These are phyloP conservation scores for Malassezia vespertilionis DNA, from an alignment of 1,284 basidiomycete genomes.

Conservation along the genomic window DNA sequence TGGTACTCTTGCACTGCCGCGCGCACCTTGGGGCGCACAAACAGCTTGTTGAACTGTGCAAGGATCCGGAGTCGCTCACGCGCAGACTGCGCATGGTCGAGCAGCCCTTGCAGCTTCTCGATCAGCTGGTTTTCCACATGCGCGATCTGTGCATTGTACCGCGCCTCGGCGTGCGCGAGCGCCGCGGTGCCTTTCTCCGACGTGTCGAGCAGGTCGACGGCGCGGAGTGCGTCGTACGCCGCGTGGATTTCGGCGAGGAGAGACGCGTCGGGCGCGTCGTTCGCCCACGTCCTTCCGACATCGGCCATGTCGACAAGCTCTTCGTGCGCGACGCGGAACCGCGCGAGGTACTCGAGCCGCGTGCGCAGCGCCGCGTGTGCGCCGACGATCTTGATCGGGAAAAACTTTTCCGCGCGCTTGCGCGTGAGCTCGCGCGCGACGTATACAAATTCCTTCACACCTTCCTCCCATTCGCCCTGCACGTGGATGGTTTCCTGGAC, in stretches of 20 bases:
- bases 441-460: conserved; percentile 94
- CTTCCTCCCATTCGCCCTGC: conserved; percentile 90
- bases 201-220: conserved; percentile 85
- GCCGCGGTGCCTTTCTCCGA: conserved; percentile 83
- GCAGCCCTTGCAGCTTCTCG: conserved; percentile 73
- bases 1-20: conserved; percentile 99
- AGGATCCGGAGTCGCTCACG: conserved; percentile 99
- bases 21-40: conserved; percentile 74
- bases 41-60: conserved; percentile 93
- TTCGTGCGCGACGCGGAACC: conserved; percentile 90
- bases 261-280: conserved; percentile 3
- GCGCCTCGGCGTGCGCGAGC: conserved; percentile 89
- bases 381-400: conserved; percentile 87
- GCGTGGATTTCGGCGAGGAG: conserved; percentile 81
- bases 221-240: conserved; percentile 80
- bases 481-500: conserved; percentile 67
- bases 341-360: conserved; percentile 70
- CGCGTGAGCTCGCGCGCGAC: conserved; percentile 88
- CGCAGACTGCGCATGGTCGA: conserved; percentile 91
- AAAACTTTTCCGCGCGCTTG: conserved; percentile 83
- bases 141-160: conserved; percentile 93
- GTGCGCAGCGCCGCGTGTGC: conserved; percentile 87
- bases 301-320: conserved; percentile 94
- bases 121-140: conserved; percentile 98
- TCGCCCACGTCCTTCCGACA: conserved; percentile 62